Evolutionary conservation across 106 monocot genomes (phyloP).

Genomic region (Dendrobium chrysotoxum): DNA sequence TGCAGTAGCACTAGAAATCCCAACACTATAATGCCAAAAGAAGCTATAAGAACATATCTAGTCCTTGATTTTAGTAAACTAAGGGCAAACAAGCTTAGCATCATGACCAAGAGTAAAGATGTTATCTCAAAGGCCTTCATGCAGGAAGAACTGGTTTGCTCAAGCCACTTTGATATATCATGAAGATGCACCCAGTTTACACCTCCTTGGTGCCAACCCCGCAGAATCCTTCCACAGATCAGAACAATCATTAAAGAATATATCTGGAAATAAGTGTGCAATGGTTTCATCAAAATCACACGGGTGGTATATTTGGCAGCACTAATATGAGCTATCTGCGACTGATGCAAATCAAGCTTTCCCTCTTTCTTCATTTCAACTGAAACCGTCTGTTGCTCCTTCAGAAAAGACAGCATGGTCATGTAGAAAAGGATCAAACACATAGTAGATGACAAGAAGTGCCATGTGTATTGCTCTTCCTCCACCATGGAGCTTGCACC

Average conservation of each 20-base stretch:
- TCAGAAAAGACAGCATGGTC: conserved; percentile 23
- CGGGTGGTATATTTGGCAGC: background rate
- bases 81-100: conserved; percentile 30
- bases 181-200: conserved; percentile 84
- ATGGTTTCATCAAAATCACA: conserved; percentile 1
- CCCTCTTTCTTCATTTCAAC: conserved; percentile 1
- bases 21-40: conserved; percentile 32
- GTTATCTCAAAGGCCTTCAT: conserved; percentile 45
- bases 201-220: conserved; percentile 98
- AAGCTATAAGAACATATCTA: conserved; percentile 17
- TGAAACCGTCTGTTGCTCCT: conserved; percentile 10
- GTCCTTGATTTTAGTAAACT: conserved; percentile 20
- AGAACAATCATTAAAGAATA: conserved; percentile 50
- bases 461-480: conserved; percentile 98
- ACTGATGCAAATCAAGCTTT: conserved; percentile 5
- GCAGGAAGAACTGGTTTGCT: conserved; percentile 30
- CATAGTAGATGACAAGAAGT: conserved; percentile 73
- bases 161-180: conserved; percentile 85
- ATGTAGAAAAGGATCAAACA: conserved; percentile 64
- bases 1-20: conserved; percentile 47
- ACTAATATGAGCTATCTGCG: conserved; percentile 4
- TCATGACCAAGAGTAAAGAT: conserved; percentile 41
- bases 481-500: conserved; percentile 89
- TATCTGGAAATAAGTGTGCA: conserved; percentile 12
- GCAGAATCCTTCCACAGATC: conserved; percentile 64